phyloP scores from a whole-genome alignment of 805 yeast genomes.

The Yueomyces sinensis region DNA sequence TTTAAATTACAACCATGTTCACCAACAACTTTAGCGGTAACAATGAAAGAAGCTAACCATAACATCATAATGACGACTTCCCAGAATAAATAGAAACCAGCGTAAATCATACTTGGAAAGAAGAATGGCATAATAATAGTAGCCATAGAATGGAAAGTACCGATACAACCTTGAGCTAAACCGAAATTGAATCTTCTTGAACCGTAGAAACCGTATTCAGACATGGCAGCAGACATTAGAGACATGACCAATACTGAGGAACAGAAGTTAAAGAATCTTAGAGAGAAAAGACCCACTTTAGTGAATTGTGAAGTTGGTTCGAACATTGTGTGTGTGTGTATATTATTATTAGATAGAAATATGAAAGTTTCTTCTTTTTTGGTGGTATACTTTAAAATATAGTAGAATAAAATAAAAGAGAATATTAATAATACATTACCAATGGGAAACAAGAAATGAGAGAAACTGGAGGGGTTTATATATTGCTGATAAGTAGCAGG shows the following conservation, averaged over 20 bases:
- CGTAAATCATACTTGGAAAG: constrained; percentile 10
- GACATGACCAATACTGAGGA: constrained; percentile 21
- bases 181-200: constrained; percentile 21
- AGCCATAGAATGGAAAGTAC: constrained; percentile 17
- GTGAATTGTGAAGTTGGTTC: neutral
- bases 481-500: no score
- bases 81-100: constrained; percentile 16
- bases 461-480: no score
- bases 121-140: constrained; percentile 11
- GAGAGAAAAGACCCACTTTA: neutral
- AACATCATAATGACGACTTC: constrained; percentile 19
- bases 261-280: constrained; percentile 15
- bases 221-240: constrained; percentile 15
- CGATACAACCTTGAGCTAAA: constrained; percentile 20
- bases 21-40: constrained; percentile 21
- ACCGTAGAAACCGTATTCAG: constrained; percentile 13
- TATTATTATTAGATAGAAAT: no score
- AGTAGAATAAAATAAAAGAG: no score
- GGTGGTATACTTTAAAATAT: no score
- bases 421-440: no score
- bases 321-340: no score
- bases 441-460: no score
- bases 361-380: no score
- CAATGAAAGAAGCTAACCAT: constrained; percentile 26
- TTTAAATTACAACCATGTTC: constrained; percentile 15